Percentiles rank a stretch among this genome's conserved stretches.
Evolutionary conservation across 768 basidiomycete species (phyloP).

Genomic region (Termitomyces eurrhizus): DNA sequence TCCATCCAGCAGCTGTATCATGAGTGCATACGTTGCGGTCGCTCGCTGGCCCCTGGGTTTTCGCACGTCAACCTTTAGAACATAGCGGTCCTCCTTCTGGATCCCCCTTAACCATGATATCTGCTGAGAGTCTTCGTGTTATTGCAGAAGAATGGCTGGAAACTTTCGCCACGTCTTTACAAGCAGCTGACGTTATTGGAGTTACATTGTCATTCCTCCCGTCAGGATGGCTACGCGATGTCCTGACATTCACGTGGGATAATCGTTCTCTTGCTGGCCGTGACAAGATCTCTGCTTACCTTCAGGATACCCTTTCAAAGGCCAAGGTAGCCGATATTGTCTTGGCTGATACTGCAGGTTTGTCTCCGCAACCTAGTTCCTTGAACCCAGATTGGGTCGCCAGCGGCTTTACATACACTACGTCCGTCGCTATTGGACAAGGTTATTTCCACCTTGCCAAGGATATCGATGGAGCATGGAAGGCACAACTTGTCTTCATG

Average conservation of each 20-base stretch:
- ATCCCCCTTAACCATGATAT: not conserved
- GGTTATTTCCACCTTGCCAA: conserved; percentile 31
- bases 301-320: conserved; percentile 18
- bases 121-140: not conserved
- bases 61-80: not conserved
- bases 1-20: not conserved
- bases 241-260: conserved; percentile 42
- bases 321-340: conserved; percentile 23
- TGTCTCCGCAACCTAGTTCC: conserved; percentile 18
- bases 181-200: conserved; percentile 18
- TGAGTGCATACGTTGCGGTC: not conserved
- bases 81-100: not conserved
- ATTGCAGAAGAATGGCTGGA: conserved; percentile 23
- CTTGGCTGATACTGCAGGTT: conserved; percentile 21
- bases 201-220: conserved; percentile 26
- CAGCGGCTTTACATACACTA: conserved; percentile 35
- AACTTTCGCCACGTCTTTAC: conserved; percentile 18
- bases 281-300: conserved; percentile 29
- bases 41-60: not conserved
- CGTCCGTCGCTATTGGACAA: conserved; percentile 24
- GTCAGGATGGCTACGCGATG: conserved; percentile 37
- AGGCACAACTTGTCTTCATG: conserved; percentile 32
- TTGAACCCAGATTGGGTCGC: conserved; percentile 24
- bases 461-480: conserved; percentile 24
- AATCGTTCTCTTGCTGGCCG: conserved; percentile 31